Evolutionary conservation across 345 rosid genomes (phyloP), one percentile per base, ranked within the genome.

Genomic region (Camelina neglecta): DNA sequence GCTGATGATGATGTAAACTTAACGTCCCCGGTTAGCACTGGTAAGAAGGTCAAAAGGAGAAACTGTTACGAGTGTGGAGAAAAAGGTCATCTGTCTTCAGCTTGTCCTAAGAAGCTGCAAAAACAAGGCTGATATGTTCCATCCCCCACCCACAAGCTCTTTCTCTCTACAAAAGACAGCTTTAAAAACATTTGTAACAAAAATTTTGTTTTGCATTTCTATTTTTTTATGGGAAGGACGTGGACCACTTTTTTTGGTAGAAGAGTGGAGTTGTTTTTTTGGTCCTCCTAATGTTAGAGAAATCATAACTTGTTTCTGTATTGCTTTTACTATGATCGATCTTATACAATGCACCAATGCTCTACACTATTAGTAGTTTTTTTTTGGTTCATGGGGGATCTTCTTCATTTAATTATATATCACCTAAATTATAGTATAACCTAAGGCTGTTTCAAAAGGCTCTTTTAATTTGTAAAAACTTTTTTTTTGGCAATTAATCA

Each of bases 51-150:
- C 65, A 87, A 82, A 75, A 82, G 91, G 79, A 85, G 97, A 71
- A 85, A 79, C 41, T 94, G 97, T 85, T 89, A 87, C 9, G 88
- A 89, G 33, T 90, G 96, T 57, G 89, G 91, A 42, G 83, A 84
- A 78, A 90, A 86, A 77, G 93, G 96, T 36, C 96, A 90, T 70
- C 73, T 89, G 29, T 92, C 92, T 72, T 77, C 96, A 38, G 90
- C 85, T 55, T 94, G 97, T 65, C 96, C 92, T 9, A 86, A 82
- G 62, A 85, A 81, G 80, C 81, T 31, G 35, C 82, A 84, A 72
- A 48, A 68, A 47, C 73, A 76, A 29, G 31, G 71, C 77, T 58
- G 76, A 67, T 41, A 26, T 26, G 29, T 3, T 26, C 29, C 26
- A 26, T 26, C 15, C 67, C 60, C 12, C 31, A 49, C 10, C 66